These are phyloP conservation scores for Cladosporium sp. DNA, from an alignment of 2,329 filamentous ascomycete species.

Conservation along the genomic window DNA sequence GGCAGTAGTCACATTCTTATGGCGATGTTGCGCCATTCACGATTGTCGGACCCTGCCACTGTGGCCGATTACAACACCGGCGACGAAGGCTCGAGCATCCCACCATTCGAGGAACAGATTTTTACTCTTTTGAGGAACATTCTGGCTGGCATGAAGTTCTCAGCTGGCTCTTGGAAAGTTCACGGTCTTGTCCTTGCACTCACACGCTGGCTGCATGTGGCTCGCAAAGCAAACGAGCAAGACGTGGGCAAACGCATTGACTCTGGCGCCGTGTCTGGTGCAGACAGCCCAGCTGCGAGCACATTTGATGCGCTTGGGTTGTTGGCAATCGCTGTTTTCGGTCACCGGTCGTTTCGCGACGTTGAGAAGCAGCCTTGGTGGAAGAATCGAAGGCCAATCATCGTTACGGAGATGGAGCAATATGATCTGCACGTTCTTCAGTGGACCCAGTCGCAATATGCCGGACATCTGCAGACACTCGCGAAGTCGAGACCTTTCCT, in stretches of 20 bases:
- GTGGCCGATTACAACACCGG: background rate
- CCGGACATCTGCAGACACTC: constrained; percentile 27
- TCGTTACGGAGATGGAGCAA: constrained; percentile 28
- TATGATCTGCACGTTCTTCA: constrained; percentile 32
- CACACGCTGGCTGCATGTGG: constrained; percentile 26
- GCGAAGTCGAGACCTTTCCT: constrained; percentile 51
- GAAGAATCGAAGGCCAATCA: constrained; percentile 21
- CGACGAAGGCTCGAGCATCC: constrained; percentile 13
- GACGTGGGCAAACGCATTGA: constrained; percentile 30
- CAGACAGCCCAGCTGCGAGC: constrained; percentile 22
- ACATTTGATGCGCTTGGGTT: constrained; percentile 30
- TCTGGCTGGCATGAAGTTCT: constrained; percentile 21
- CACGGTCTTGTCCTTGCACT: constrained; percentile 23
- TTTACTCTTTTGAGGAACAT: constrained; percentile 27
- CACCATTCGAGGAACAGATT: constrained; percentile 30
- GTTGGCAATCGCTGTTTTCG: constrained; percentile 27
- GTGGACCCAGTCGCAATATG: constrained; percentile 29
- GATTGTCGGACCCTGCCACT: constrained; percentile 12
- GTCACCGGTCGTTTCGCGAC: constrained; percentile 22
- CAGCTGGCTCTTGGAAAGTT: constrained; percentile 16
- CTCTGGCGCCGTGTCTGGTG: constrained; percentile 21
- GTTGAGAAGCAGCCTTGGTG: constrained; percentile 28
- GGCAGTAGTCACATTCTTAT: constrained; percentile 26
- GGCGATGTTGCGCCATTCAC: constrained; percentile 27
- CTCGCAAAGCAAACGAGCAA: constrained; percentile 21